Conservation (phyloP, 192 early-diverging fungal species). For the Backusella liffmaniae region DNA sequence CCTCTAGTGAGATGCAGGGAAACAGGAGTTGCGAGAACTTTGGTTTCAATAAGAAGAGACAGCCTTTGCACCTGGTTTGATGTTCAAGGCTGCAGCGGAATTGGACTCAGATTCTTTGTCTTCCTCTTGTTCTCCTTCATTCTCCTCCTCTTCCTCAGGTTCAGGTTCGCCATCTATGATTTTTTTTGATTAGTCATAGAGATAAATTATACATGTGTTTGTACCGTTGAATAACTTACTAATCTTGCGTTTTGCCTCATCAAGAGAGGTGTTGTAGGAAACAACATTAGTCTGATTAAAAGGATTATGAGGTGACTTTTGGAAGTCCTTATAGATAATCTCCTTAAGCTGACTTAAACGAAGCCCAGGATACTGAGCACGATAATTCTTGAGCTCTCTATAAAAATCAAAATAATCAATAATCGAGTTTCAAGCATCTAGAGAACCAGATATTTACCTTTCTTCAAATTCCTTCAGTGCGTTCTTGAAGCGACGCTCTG, state of each 20-base stretch:
- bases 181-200: neutral
- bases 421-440: neutral
- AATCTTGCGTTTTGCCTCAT: slow-evolving; percentile 39
- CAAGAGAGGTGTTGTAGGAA: slow-evolving; percentile 69
- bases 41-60: neutral
- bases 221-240: neutral
- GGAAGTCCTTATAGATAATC: slow-evolving; percentile 77
- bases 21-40: neutral
- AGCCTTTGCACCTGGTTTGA: neutral
- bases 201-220: neutral
- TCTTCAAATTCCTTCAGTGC: slow-evolving; percentile 68
- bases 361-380: slow-evolving; percentile 76
- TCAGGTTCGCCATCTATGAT: slow-evolving; percentile 10
- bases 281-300: slow-evolving; percentile 71
- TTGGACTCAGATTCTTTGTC: neutral
- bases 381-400: slow-evolving; percentile 65
- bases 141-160: neutral
- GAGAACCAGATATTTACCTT: slow-evolving; percentile 1
- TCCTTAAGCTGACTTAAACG: slow-evolving; percentile 77
- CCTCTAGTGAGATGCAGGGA: neutral
- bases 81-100: too few relatives aligned
- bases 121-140: neutral
- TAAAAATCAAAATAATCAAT: neutral
- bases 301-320: slow-evolving; percentile 75
- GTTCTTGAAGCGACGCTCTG: slow-evolving; percentile 81